Conservation (phyloP, 345 rosid genomes). For the Streptanthus diversifolius region DNA sequence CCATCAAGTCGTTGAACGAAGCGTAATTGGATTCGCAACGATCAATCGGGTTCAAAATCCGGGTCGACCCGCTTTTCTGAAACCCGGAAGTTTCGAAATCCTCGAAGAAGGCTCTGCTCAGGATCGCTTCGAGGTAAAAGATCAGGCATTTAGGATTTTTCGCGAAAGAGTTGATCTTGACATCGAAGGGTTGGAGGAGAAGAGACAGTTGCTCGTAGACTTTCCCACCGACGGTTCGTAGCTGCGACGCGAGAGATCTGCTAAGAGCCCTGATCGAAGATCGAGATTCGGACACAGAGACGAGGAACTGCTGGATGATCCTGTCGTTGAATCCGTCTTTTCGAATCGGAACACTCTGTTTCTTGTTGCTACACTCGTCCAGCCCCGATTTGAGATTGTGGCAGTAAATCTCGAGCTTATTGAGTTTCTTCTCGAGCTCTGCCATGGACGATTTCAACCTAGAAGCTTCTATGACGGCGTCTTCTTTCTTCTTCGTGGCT, state of each 20-base stretch:
- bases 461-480: constrained; percentile 71
- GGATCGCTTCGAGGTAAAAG: constrained; percentile 63
- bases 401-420: constrained; percentile 77
- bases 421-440: constrained; percentile 94
- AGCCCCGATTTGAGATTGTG: constrained; percentile 73
- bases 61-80: constrained; percentile 48
- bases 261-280: constrained; percentile 57
- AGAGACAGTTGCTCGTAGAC: constrained; percentile 55
- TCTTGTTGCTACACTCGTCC: constrained; percentile 55
- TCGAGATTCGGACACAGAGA: constrained; percentile 67
- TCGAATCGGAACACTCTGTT: constrained; percentile 19
- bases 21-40: constrained; percentile 65
- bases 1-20: constrained; percentile 50
- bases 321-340: constrained; percentile 41
- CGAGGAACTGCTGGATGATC: constrained; percentile 58
- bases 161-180: constrained; percentile 49
- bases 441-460: constrained; percentile 73
- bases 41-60: constrained; percentile 68
- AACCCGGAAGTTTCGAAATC: constrained; percentile 83
- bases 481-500: constrained; percentile 79
- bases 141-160: constrained; percentile 57
- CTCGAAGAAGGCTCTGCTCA: constrained; percentile 75
- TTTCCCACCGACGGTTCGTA: constrained; percentile 58
- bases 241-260: constrained; percentile 60
- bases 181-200: constrained; percentile 71